These are phyloP conservation scores for Colletotrichum cuscutae DNA, from an alignment of 2,329 filamentous ascomycete genomes.

Conservation along the genomic window DNA sequence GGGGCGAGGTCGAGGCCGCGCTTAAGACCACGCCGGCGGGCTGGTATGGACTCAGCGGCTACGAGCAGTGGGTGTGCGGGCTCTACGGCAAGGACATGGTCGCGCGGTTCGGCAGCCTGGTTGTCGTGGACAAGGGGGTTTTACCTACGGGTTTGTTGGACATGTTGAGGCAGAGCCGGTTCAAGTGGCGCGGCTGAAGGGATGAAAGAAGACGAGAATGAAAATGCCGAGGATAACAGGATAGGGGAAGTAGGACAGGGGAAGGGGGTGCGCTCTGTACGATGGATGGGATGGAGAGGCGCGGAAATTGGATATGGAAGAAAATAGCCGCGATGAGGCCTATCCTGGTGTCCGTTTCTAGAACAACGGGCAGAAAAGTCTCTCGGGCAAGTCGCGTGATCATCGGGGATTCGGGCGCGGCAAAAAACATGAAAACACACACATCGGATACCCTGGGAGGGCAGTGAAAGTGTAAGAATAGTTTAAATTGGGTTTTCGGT, in stretches of 20 bases:
- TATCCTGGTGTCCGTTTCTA: neutral
- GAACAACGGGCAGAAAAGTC: neutral
- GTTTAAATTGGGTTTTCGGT: conserved; percentile 8
- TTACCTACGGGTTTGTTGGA: conserved; percentile 52
- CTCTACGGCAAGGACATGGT: conserved; percentile 52
- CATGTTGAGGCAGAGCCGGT: conserved; percentile 48
- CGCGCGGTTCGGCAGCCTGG: conserved; percentile 50
- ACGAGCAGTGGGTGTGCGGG: conserved; percentile 50
- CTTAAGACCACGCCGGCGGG: conserved; percentile 35
- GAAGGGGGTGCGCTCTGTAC: no score
- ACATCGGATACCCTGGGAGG: conserved; percentile 12
- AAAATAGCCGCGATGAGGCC: conserved; percentile 1
- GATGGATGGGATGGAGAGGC: neutral
- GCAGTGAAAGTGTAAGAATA: neutral
- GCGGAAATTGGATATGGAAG: neutral
- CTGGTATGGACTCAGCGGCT: conserved; percentile 36
- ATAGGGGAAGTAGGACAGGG: neutral
- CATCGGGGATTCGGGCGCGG: neutral
- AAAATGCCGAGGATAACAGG: neutral
- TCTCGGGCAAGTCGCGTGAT: neutral
- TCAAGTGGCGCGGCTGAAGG: conserved; percentile 49
- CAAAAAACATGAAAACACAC: neutral
- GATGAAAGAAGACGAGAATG: no score
- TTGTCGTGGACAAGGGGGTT: conserved; percentile 50
- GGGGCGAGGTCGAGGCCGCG: conserved; percentile 36